Base-by-base conservation (phyloP, 2,329 filamentous ascomycete genomes). In the Aspergillus arachidicola region DNA sequence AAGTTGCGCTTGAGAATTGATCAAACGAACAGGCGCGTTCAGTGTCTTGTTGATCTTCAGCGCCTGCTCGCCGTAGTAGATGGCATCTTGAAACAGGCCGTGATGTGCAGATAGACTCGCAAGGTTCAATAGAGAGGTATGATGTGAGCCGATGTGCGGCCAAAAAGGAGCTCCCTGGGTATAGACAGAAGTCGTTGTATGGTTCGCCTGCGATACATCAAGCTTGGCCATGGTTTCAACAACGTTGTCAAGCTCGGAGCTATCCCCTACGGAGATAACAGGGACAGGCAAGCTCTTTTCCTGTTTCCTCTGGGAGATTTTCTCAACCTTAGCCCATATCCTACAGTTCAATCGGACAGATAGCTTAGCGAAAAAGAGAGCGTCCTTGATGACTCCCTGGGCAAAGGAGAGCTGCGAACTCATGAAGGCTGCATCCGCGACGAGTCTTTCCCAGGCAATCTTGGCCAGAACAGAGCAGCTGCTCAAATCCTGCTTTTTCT, bases 41-140 rank as follows among this genome's bases (percentile, higher is more conserved):
- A 91, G 86, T n/a, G 85, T 87, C 63, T 85, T 84, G 26, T 92
- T 92, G 64, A 96, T 86, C 71, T 91, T 92, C 59, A 90, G 83
- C 0, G 93, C 93, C 70, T 95, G 91, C 69, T 97, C 91, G 1
- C 91, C 89, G 69, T 96, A 96, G 74, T 94, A 95, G 0, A 94
- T 80, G 2, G 94, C 94, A 75, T 98, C 94, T 64, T 92, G 89
- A 67, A 93, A 92, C 78, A 96, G 86, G 32, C 95, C 95, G 66
- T 95, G 86, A 67, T 96, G 90, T 1, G 91, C 88, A 69, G 94
- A 97, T 1, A 96, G 82, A 4, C 86, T 85, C 0, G 93, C 93
- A 3, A 97, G 85, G 62, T 93, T 89, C 64, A 89, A 79, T 16
- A 96, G 81, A 61, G 89, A 87, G 34, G 87, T 85, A 69, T 93